A percentile compares a stretch with the other conserved stretches of the same genome.
Conservation (phyloP, 2,329 filamentous ascomycete genomes). For the Cephalotrichum gorgonifer region DNA sequence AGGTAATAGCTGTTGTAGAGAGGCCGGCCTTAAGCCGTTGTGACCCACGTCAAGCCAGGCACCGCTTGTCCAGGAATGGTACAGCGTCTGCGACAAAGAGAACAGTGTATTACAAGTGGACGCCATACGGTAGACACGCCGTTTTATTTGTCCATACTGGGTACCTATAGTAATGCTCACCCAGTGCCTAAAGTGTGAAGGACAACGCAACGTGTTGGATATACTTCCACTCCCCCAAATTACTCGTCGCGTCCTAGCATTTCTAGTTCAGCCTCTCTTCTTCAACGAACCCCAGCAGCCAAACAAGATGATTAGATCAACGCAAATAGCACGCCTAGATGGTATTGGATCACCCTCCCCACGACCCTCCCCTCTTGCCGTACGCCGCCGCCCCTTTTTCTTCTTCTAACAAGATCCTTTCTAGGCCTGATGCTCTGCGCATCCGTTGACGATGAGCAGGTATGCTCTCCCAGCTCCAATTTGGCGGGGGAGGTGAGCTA, state of each 20-base stretch:
- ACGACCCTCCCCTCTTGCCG: too few relatives aligned
- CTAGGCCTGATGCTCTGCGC: constrained; percentile 88
- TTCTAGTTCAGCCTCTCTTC: background rate
- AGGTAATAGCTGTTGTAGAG: too few relatives aligned
- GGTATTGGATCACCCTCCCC: constrained; percentile 37
- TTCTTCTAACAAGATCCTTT: constrained; percentile 8
- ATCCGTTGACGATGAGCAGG: constrained; percentile 84
- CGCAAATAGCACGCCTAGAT: constrained; percentile 88
- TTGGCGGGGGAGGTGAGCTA: background rate
- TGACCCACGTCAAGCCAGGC: too few relatives aligned
- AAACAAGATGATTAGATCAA: constrained; percentile 70
- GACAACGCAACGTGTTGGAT: too few relatives aligned
- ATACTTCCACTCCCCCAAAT: background rate
- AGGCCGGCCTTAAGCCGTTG: too few relatives aligned
- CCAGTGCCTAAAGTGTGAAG: too few relatives aligned
- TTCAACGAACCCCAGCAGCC: constrained; percentile 2
- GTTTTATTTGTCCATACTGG: too few relatives aligned
- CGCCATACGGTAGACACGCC: too few relatives aligned
- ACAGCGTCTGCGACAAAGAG: too few relatives aligned
- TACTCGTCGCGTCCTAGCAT: background rate
- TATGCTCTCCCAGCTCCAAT: constrained; percentile 20
- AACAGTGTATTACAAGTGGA: too few relatives aligned
- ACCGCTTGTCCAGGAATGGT: too few relatives aligned
- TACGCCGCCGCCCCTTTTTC: background rate
- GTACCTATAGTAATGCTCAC: too few relatives aligned